Base-by-base conservation (phyloP, 345 rosid genomes). In the Bruguiera sexangula region DNA sequence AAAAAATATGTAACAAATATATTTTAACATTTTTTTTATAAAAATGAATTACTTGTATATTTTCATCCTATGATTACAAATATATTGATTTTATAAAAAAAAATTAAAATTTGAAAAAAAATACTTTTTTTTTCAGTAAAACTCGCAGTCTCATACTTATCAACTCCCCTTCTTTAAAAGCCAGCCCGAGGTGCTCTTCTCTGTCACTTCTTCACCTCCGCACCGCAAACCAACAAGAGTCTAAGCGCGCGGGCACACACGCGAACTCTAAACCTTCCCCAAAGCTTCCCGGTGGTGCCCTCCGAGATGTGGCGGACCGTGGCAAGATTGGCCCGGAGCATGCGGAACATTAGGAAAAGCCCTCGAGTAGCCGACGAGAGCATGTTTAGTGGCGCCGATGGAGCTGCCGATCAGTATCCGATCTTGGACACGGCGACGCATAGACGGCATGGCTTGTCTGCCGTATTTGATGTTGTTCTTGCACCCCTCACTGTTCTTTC, bases 301-400 rank as follows among this genome's bases (percentile, higher is more conserved):
- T 32, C 31, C 26, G 27, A 50, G 55, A 86, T 89, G 95, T 76
- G 77, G 71, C 80, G 71, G 32, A 66, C 77, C 76, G 64, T 88
- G 32, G 70, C 72, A 5, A 46, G 70, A 34, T 69, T 89, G 66
- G 69, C 78, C 19, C 77, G 88, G 59, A 84, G 75, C 80, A 71
- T 86, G 55, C 85, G 70, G 26, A 87, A 83, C 78, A 74, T 78
- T 31, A 75, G 82, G 77, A 92, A 88, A 77, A 82, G 93, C 67
- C 86, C 86, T 0, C 73, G 89, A 24, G 98, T 90, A 2, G 95
- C 95, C 0, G 96, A 93, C 18, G 98, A 93, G 73, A 82, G 65
- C 81, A 62, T 81, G 87, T 70, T 59, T n/a, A 77, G 78, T 4
- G 78, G 59, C 0, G 57, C 50, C 15, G 58, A 68, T 72, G 83